Conservation (phyloP, 371 early-diverging fungal species). For the Dentiscutata heterogama region DNA sequence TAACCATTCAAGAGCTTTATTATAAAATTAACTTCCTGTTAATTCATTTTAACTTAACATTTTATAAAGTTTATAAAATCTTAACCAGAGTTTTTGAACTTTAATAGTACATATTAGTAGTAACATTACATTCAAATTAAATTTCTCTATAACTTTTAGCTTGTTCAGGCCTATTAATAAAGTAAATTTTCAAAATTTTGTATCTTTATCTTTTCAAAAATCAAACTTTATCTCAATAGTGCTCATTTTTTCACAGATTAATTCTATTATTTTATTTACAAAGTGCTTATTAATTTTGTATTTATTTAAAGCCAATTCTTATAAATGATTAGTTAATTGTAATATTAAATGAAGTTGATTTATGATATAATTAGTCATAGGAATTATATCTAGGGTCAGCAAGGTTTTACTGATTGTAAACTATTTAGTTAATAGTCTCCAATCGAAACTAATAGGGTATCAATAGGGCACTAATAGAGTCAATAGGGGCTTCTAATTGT, state of each 20-base stretch:
- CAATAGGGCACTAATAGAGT: too few relatives aligned
- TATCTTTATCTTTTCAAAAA: too few relatives aligned
- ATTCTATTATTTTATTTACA: background rate
- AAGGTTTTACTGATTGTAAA: too few relatives aligned
- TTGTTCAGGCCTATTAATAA: background rate
- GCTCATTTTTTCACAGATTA: too few relatives aligned
- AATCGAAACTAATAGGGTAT: too few relatives aligned
- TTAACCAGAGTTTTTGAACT: slow-evolving; percentile 3
- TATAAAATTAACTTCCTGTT: background rate
- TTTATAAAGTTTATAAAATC: too few relatives aligned
- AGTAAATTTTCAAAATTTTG: too few relatives aligned
- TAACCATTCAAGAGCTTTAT: background rate
- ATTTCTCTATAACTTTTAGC: background rate
- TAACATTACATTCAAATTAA: background rate
- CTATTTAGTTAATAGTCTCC: too few relatives aligned
- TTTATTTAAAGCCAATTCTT: background rate
- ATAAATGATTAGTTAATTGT: background rate
- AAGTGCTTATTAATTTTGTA: background rate
- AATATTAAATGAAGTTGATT: slow-evolving; percentile 8
- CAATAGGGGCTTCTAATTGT: too few relatives aligned
- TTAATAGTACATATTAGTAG: background rate
- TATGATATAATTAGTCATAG: background rate
- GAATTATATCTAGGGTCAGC: slow-evolving; percentile 4
- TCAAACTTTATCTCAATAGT: too few relatives aligned
- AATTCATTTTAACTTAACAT: too few relatives aligned